Evolutionary conservation across 1,284 basidiomycete genomes (phyloP).

Genomic region (Amylostereum areolatum): DNA sequence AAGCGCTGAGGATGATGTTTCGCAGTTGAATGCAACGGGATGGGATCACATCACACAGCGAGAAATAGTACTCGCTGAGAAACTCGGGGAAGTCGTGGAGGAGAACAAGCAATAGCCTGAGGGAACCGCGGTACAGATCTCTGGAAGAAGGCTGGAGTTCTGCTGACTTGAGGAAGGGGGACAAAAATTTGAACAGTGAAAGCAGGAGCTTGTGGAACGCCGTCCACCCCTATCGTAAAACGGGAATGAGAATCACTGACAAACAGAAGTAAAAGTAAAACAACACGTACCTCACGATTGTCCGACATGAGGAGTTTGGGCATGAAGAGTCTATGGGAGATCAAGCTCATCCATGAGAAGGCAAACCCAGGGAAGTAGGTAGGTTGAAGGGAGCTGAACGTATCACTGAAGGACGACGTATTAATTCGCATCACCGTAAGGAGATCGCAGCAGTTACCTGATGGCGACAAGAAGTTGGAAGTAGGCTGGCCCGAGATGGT

Average conservation of each 20-base stretch:
- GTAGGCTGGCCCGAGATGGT: slow-evolving; percentile 81
- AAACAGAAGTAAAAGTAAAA: background rate
- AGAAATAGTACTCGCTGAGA: slow-evolving; percentile 95
- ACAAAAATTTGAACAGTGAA: slow-evolving; percentile 91
- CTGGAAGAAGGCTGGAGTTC: slow-evolving; percentile 82
- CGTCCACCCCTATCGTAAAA: slow-evolving; percentile 69
- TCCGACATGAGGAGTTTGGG: slow-evolving; percentile 85
- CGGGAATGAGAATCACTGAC: slow-evolving; percentile 1
- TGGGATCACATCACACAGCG: slow-evolving; percentile 90
- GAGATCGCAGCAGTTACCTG: slow-evolving; percentile 43
- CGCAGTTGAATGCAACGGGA: slow-evolving; percentile 92
- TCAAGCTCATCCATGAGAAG: slow-evolving; percentile 96
- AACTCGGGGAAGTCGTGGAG: slow-evolving; percentile 99
- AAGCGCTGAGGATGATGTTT: slow-evolving; percentile 95
- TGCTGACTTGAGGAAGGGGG: slow-evolving; percentile 82
- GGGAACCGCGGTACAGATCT: slow-evolving; percentile 88
- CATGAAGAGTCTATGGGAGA: slow-evolving; percentile 97
- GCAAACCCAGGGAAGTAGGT: slow-evolving; percentile 97
- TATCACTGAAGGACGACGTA: slow-evolving; percentile 57
- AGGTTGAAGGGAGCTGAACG: slow-evolving; percentile 94
- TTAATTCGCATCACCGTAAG: slow-evolving; percentile 2
- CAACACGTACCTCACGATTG: slow-evolving; percentile 64
- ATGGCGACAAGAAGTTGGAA: slow-evolving; percentile 86
- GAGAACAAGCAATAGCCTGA: slow-evolving; percentile 88
- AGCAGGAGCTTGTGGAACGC: slow-evolving; percentile 93